A percentile compares a stretch with the other conserved stretches of the same genome.
Conservation (phyloP, 768 basidiomycete species). For the Psilocybe sp. region DNA sequence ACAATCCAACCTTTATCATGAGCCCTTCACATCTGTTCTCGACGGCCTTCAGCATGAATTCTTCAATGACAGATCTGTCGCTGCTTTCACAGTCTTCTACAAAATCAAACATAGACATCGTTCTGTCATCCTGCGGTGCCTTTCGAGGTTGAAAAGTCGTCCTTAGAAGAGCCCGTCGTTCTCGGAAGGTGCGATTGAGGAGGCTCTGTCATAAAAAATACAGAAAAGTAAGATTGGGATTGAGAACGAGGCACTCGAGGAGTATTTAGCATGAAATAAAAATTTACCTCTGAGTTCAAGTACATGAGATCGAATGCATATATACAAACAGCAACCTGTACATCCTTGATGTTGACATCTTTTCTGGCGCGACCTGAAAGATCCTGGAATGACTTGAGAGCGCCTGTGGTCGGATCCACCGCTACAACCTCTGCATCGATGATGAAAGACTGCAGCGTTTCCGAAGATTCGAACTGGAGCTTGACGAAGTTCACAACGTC, state of each 20-base stretch:
- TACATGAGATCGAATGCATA: constrained; percentile 91
- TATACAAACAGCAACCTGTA: constrained; percentile 79
- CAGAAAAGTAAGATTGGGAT: constrained; percentile 46
- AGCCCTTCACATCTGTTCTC: constrained; percentile 85
- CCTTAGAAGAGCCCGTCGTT: constrained; percentile 65
- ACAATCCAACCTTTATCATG: constrained; percentile 73
- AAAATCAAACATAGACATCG: constrained; percentile 63
- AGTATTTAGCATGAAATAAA: neutral
- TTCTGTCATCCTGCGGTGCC: constrained; percentile 38
- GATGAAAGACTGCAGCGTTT: constrained; percentile 60
- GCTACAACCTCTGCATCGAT: constrained; percentile 89
- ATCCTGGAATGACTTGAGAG: constrained; percentile 80
- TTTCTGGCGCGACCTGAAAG: constrained; percentile 83
- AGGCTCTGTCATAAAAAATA: too few species aligned
- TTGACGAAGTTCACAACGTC: constrained; percentile 66
- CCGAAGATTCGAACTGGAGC: constrained; percentile 40
- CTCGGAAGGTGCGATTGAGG: constrained; percentile 65
- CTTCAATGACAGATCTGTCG: constrained; percentile 56
- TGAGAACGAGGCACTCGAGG: neutral
- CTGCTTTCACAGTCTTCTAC: constrained; percentile 71
- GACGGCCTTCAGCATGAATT: constrained; percentile 75
- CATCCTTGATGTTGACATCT: constrained; percentile 70
- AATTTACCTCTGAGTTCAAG: constrained; percentile 70
- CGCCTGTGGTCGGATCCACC: constrained; percentile 60
- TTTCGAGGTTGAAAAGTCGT: constrained; percentile 49